Evolutionary conservation across 495 filamentous ascomycete species (phyloP).

Genomic region (Aspergillus baeticus): DNA sequence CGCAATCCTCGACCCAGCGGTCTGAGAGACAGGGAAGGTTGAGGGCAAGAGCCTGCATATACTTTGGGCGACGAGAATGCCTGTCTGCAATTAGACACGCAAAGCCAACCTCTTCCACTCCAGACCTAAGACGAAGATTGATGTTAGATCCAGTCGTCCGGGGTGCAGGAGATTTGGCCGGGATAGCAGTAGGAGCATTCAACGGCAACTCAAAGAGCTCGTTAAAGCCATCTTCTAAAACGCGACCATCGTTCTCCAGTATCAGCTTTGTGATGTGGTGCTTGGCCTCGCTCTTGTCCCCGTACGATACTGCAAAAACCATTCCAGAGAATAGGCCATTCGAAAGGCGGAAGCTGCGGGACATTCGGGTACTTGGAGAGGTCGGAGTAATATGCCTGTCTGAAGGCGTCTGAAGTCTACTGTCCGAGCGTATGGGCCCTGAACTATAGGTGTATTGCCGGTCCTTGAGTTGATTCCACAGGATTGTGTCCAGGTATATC

Average conservation of each 20-base stretch:
- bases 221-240: constrained; percentile 78
- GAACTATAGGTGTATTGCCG: constrained; percentile 34
- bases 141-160: constrained; percentile 14
- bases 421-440: constrained; percentile 21
- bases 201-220: constrained; percentile 68
- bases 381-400: constrained; percentile 41
- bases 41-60: constrained; percentile 91
- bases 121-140: constrained; percentile 45
- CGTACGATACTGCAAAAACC: constrained; percentile 78
- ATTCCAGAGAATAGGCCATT: constrained; percentile 66
- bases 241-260: constrained; percentile 62
- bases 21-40: constrained; percentile 80
- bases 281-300: constrained; percentile 52
- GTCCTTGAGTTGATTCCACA: constrained; percentile 51
- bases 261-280: constrained; percentile 52
- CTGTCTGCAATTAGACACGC: constrained; percentile 80
- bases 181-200: constrained; percentile 29
- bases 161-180: constrained; percentile 22
- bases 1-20: constrained; percentile 78
- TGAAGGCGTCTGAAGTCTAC: constrained; percentile 37
- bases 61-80: constrained; percentile 87
- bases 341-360: constrained; percentile 34
- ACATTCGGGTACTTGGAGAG: constrained; percentile 41
- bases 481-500: constrained; percentile 49
- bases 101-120: constrained; percentile 65